Base-by-base conservation (phyloP, 768 basidiomycete genomes). In the Boletus insuetus region DNA sequence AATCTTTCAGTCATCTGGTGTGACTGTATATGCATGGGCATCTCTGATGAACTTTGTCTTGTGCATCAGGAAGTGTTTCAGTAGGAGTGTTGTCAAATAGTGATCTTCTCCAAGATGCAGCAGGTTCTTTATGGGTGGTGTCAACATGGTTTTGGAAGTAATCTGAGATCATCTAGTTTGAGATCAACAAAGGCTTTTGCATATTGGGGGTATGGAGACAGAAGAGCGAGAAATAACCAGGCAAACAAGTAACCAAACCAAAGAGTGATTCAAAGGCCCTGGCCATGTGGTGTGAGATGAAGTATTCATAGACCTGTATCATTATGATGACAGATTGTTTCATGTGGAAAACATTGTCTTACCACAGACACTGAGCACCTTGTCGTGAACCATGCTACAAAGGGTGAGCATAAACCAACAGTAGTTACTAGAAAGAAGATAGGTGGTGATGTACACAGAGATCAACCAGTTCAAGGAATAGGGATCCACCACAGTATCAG, bases 301-400 rank as follows among this genome's bases (percentile, higher is more conserved):
- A 99, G 80, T 98, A 99, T 69, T 98, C 96, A 77, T 98, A 98
- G 32, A 98, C 96, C 79, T 98, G 94, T 88, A 95, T 91, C 94
- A 97, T 97, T 9, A 94, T 96, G 58, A 95, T 87, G 65, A 95
- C 79, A 1, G 95, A 97, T 70, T 94, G 90, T 70, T 97, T 96
- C 17, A 94, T 84, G 63, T 98, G 31, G 94, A 79, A 53, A 99
- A 76, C 59, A 87, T 81, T 0, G 97, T 98, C 74, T 99, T 96
- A 60, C 97, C 97, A 62, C 96, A 98, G 53, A 91, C 91, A 64
- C 91, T 96, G 40, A 99, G 80, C 9, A 93, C 81, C 78, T 88
- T 94, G 76, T 97, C 95, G 70, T 96, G 94, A 59, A 97, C 89
- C 94, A 97, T 96, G 9, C 94, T 98, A 48, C 16, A 42, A 53